phyloP scores from a whole-genome alignment of 2,329 filamentous ascomycete genomes.

The Thermochaetoides dissita region DNA sequence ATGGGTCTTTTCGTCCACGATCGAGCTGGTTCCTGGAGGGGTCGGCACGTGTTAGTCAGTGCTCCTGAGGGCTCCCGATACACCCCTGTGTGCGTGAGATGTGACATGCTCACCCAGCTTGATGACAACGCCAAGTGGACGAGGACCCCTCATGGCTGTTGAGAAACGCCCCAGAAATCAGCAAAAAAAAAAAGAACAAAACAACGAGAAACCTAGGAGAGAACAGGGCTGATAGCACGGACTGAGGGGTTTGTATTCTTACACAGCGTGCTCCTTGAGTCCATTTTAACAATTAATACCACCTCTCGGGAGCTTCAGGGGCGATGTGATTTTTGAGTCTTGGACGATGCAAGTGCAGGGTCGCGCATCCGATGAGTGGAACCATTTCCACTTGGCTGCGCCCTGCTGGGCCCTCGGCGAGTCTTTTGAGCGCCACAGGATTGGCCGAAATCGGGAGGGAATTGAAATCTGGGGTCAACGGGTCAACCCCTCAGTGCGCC shows the following conservation, averaged over 20 bases:
- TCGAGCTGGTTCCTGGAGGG: conserved; percentile 79
- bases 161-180: background rate
- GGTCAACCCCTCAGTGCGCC: too few relatives aligned
- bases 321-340: conserved; percentile 5
- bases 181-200: conserved; percentile 2
- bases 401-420: background rate
- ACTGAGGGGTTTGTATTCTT: conserved; percentile 9
- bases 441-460: conserved; percentile 11
- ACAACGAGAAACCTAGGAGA: background rate
- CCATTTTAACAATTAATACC: conserved; percentile 6
- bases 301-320: conserved; percentile 2
- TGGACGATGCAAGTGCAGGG: conserved; percentile 3
- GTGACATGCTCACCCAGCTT: conserved; percentile 56
- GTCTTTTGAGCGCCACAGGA: conserved; percentile 2
- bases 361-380: conserved; percentile 6
- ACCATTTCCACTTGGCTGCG: background rate
- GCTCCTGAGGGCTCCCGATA: too few relatives aligned
- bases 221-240: background rate
- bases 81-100: too few relatives aligned
- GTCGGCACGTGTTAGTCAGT: background rate
- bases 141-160: conserved; percentile 49
- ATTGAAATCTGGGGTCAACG: conserved; percentile 3
- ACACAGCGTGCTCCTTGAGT: conserved; percentile 7
- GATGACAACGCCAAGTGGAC: conserved; percentile 65
- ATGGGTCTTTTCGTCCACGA: conserved; percentile 90